phyloP scores from a whole-genome alignment of 345 rosid species.

The Linum lewisii region DNA sequence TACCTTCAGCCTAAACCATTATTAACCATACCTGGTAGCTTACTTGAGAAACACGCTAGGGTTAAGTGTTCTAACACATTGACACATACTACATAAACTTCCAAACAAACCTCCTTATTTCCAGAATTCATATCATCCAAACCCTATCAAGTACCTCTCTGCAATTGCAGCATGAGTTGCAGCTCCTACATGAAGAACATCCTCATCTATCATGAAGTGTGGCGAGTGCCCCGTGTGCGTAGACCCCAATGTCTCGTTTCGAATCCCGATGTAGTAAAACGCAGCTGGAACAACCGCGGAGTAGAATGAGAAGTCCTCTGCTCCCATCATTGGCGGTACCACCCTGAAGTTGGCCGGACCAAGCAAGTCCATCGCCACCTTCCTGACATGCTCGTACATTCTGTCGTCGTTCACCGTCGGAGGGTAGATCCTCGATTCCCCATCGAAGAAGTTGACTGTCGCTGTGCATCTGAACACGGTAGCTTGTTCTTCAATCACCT shows the following conservation, averaged over 20 bases:
- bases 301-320: slow-evolving; percentile 86
- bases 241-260: slow-evolving; percentile 68
- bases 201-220: slow-evolving; percentile 77
- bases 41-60: no score
- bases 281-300: slow-evolving; percentile 59
- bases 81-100: no score
- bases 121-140: slow-evolving; percentile 5
- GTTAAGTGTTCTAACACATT: no score
- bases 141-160: slow-evolving; percentile 63
- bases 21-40: no score
- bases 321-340: slow-evolving; percentile 80
- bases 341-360: slow-evolving; percentile 46
- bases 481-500: slow-evolving; percentile 70
- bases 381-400: slow-evolving; percentile 66
- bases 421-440: slow-evolving; percentile 51
- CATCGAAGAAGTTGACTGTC: slow-evolving; percentile 59
- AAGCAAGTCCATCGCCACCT: slow-evolving; percentile 46
- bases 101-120: no score
- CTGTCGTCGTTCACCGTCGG: slow-evolving; percentile 54
- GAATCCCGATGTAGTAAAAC: slow-evolving; percentile 70
- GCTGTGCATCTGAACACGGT: slow-evolving; percentile 59
- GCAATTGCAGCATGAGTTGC: slow-evolving; percentile 73
- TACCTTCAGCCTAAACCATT: no score
- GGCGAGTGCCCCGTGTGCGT: slow-evolving; percentile 70
- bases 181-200: slow-evolving; percentile 69